Conservation (phyloP, 768 basidiomycete species). For the Coprinopsis sp. region DNA sequence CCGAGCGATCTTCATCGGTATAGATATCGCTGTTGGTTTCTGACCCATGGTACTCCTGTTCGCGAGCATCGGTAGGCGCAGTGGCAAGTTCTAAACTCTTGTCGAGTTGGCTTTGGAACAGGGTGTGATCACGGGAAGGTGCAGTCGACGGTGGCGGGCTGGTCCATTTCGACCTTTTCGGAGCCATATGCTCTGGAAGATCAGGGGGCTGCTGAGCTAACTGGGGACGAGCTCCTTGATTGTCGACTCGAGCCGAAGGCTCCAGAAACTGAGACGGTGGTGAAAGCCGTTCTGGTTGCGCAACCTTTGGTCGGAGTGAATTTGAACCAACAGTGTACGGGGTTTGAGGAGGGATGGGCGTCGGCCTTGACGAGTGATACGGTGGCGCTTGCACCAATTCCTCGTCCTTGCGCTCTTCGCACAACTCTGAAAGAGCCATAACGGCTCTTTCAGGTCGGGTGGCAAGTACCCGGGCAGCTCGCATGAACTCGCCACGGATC, state of each 20-base stretch:
- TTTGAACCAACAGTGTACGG: conserved; percentile 66
- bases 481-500: conserved; percentile 99
- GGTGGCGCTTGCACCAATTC: conserved; percentile 50
- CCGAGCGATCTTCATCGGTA: conserved; percentile 67
- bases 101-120: conserved; percentile 67
- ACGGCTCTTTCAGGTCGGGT: conserved; percentile 77
- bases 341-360: conserved; percentile 56
- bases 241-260: conserved; percentile 27
- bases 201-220: conserved; percentile 31
- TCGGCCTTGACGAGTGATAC: conserved; percentile 36
- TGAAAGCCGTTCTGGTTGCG: conserved; percentile 44
- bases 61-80: conserved; percentile 54
- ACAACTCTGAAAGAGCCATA: conserved; percentile 80
- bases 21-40: conserved; percentile 61
- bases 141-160: conserved; percentile 81
- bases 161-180: conserved; percentile 77
- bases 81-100: conserved; percentile 67
- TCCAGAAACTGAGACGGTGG: conserved; percentile 51
- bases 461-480: conserved; percentile 82
- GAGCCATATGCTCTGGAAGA: conserved; percentile 76
- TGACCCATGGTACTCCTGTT: conserved; percentile 43
- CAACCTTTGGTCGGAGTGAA: conserved; percentile 47
- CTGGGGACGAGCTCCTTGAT: conserved; percentile 13
- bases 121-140: conserved; percentile 55
- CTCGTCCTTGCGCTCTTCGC: conserved; percentile 80